Percentiles rank a stretch among this genome's conserved stretches.
Conservation (phyloP, 2,329 filamentous ascomycete genomes). For the Xylariomycetidae sp. region DNA sequence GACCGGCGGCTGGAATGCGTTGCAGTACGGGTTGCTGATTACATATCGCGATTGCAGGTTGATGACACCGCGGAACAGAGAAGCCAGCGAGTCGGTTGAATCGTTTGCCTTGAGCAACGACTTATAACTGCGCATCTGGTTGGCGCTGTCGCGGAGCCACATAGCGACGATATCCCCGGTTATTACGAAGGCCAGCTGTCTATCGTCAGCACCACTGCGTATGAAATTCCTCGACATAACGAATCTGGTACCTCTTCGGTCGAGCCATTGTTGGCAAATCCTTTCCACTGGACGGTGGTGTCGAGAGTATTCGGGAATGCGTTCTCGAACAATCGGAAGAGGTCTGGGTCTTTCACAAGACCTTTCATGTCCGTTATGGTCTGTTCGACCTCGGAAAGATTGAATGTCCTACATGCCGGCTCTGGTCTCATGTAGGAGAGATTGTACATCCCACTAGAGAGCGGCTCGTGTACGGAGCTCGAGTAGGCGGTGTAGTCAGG, state of each 20-base stretch:
- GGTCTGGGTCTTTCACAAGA: constrained; percentile 68
- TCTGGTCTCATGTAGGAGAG: constrained; percentile 77
- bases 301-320: constrained; percentile 70
- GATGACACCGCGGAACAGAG: constrained; percentile 66
- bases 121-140: constrained; percentile 71
- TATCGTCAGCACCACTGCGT: constrained; percentile 26
- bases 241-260: constrained; percentile 59
- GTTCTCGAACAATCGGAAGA: constrained; percentile 66
- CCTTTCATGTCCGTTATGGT: constrained; percentile 65
- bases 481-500: constrained; percentile 62
- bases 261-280: constrained; percentile 47
- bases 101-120: constrained; percentile 51
- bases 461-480: constrained; percentile 56
- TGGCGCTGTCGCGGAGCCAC: constrained; percentile 85
- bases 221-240: constrained; percentile 18
- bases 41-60: constrained; percentile 72
- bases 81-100: constrained; percentile 54
- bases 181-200: constrained; percentile 67
- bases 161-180: constrained; percentile 89
- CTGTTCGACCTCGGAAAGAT: constrained; percentile 68
- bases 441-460: constrained; percentile 67
- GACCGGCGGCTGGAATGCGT: constrained; percentile 84
- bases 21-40: constrained; percentile 72
- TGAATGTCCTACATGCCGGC: constrained; percentile 73
- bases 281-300: constrained; percentile 65